Evolutionary conservation across 495 filamentous ascomycete species (phyloP), one percentile per base, ranked within the genome.

Genomic region (Astrocystis sublimbata): DNA sequence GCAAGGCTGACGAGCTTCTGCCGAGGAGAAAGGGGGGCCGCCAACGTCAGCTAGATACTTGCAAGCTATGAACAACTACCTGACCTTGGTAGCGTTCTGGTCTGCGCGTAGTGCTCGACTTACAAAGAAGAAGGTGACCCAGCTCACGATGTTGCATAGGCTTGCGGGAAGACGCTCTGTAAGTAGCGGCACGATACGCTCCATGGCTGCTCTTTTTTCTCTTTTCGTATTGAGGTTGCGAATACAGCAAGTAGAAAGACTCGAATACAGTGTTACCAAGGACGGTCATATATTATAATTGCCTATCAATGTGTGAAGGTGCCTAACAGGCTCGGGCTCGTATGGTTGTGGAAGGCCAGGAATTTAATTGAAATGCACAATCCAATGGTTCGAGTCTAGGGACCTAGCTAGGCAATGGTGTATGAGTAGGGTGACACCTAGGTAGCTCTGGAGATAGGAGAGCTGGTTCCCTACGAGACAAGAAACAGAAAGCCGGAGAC

Each of bases 121-220:
- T 56, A 72, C 70, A 42, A 67, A 72, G 56, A 70, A 68, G 53
- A 72, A 72, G 23, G 70, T 62, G 40, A 72, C 62, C 70, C 70
- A 72, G 24, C 54, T 47, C 28, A 72, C 69, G 19, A 63, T 43
- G 60, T n/a, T 68, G 67, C 70, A 72, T 21, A 70, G 26, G 7
- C 36, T 49, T 10, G 65, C 59, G n/a, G 62, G 62, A 17, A 71
- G 7, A 38, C 28, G 28, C 17, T 55, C 59, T n/a, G 17, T 23
- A 56, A 57, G 10, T 35, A 52, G 21, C 31, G 31, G 38, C 15
- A 61, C 36, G 8, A 46, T 10, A 8, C 30, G 30, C 41, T 19
- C 60, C 60, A 62, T 62, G 2, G 38, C 40, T 46, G 7, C 6
- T n/a, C n/a, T n/a, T n/a, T n/a, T n/a, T n/a, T n/a, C n/a, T n/a